Evolutionary conservation across 2,329 filamentous ascomycete genomes (phyloP).

Genomic region (Penicillium italicum): DNA sequence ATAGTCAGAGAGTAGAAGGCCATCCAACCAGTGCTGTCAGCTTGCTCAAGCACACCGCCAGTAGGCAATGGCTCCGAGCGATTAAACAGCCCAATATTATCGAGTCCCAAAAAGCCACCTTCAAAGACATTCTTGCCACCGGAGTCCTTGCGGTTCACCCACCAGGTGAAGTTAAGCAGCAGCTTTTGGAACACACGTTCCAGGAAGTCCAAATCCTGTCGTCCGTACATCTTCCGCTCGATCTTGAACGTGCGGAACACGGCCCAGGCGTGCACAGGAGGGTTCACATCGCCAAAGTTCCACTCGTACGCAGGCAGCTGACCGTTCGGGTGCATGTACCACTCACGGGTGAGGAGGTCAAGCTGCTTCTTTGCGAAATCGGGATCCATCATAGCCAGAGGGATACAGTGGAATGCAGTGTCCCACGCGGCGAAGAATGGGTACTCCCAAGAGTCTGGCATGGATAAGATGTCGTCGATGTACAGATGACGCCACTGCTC

Average conservation of each 20-base stretch:
- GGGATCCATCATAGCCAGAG: conserved; percentile 92
- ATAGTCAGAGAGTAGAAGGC: conserved; percentile 95
- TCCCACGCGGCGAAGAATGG: conserved; percentile 98
- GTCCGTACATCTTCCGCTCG: conserved; percentile 92
- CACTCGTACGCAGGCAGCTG: conserved; percentile 92
- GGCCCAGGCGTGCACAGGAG: conserved; percentile 93
- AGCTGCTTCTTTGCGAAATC: conserved; percentile 98
- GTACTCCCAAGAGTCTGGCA: conserved; percentile 99
- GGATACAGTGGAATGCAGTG: conserved; percentile 93
- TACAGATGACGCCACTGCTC: conserved; percentile 91
- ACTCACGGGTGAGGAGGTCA: conserved; percentile 91
- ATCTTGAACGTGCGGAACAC: conserved; percentile 97
- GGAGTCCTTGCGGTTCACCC: conserved; percentile 93
- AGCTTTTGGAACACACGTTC: conserved; percentile 96
- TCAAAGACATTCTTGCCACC: conserved; percentile 98
- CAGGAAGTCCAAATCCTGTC: conserved; percentile 90
- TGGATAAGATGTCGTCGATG: conserved; percentile 90
- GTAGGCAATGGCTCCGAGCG: conserved; percentile 92
- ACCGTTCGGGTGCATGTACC: conserved; percentile 98
- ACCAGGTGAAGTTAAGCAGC: conserved; percentile 96
- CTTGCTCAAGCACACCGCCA: conserved; percentile 89
- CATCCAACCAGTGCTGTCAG: conserved; percentile 98
- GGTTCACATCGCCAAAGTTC: conserved; percentile 98
- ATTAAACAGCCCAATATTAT: conserved; percentile 98
- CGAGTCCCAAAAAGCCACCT: conserved; percentile 88